Conservation (phyloP, 805 yeast genomes). For the Saccharomycopsis olivae region DNA sequence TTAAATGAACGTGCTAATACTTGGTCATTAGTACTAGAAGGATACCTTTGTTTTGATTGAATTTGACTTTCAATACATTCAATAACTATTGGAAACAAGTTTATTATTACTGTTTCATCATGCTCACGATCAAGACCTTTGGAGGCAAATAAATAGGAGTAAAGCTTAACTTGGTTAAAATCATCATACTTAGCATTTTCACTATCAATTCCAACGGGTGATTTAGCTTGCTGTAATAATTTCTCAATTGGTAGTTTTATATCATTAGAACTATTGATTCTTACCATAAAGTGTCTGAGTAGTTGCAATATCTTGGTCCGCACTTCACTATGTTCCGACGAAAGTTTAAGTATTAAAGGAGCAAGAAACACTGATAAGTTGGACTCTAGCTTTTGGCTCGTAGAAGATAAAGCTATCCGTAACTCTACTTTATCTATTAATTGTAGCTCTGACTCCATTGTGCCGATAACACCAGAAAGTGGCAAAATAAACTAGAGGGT, state of each 20-base stretch:
- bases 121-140: slow-evolving; percentile 52
- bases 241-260: slow-evolving; percentile 56
- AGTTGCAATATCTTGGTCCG: slow-evolving; percentile 57
- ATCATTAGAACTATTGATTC: slow-evolving; percentile 45
- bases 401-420: slow-evolving; percentile 63
- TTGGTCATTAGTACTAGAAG: neutral
- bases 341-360: slow-evolving; percentile 69
- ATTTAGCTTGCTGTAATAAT: slow-evolving; percentile 51
- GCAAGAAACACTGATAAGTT: slow-evolving; percentile 54
- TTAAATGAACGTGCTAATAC: slow-evolving; percentile 49
- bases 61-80: slow-evolving; percentile 29
- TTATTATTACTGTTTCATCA: slow-evolving; percentile 22
- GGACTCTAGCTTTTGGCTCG: slow-evolving; percentile 52
- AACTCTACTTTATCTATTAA: slow-evolving; percentile 73
- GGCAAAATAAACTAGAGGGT: too few species aligned
- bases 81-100: slow-evolving; percentile 38
- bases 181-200: too few species aligned
- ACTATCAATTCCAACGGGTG: slow-evolving; percentile 30
- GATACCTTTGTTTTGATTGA: neutral
- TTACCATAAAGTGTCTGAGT: slow-evolving; percentile 54
- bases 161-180: slow-evolving; percentile 44
- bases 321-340: slow-evolving; percentile 58
- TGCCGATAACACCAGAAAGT: too few species aligned
- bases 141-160: slow-evolving; percentile 55
- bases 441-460: slow-evolving; percentile 38